These are phyloP conservation scores for Stramenopiles sp. DNA, from an alignment of 352 stramenopile species.

Conservation along the genomic window DNA sequence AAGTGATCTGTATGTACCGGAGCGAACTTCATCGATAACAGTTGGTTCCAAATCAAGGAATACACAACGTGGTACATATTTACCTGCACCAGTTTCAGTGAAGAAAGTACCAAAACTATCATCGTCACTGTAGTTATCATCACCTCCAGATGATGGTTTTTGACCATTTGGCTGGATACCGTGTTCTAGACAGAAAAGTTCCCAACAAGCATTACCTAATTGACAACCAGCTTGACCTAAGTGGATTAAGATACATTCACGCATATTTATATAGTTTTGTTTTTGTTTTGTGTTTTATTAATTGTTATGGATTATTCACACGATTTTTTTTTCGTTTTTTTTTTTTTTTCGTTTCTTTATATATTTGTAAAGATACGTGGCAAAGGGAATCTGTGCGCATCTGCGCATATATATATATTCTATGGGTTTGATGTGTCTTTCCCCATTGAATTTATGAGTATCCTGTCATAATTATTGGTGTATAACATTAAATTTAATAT, in stretches of 20 bases:
- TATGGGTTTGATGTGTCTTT: too few species aligned
- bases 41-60: constrained; percentile 96
- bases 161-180: constrained; percentile 88
- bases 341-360: not conserved
- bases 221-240: constrained; percentile 94
- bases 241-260: constrained; percentile 94
- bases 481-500: too few species aligned
- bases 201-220: constrained; percentile 94
- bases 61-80: constrained; percentile 91
- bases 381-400: too few species aligned
- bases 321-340: not conserved
- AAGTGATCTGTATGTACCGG: constrained; percentile 79
- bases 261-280: constrained; percentile 31
- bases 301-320: constrained; percentile 13
- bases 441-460: too few species aligned
- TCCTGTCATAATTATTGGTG: too few species aligned
- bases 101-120: constrained; percentile 99
- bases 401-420: too few species aligned
- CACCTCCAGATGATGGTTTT: too few species aligned
- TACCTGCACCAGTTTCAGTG: constrained; percentile 87
- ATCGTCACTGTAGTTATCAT: too few species aligned
- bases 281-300: not conserved
- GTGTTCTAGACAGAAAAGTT: constrained; percentile 85
- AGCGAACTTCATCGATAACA: constrained; percentile 95
- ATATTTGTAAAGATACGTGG: too few species aligned